A percentile compares a stretch with the other conserved stretches of the same genome.
These are phyloP conservation scores for Blumeria graminis DNA, from an alignment of 2,329 filamentous ascomycete genomes.

Conservation along the genomic window DNA sequence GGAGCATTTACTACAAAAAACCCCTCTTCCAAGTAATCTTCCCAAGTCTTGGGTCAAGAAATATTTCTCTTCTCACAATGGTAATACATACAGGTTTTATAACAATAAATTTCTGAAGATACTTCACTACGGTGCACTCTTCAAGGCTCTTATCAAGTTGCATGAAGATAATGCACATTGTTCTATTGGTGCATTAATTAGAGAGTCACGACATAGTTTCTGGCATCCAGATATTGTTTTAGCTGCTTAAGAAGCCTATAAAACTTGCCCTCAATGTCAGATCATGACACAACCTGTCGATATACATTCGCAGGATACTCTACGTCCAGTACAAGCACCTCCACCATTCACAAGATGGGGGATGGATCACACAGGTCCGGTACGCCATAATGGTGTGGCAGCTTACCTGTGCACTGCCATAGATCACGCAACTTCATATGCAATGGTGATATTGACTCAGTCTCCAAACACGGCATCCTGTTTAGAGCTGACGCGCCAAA, in stretches of 20 bases:
- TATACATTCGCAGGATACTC: not conserved
- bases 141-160: not conserved
- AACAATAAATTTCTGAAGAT: not conserved
- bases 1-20: not conserved
- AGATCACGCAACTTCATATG: not conserved
- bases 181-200: not conserved
- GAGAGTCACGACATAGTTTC: not conserved
- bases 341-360: not conserved
- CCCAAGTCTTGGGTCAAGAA: not conserved
- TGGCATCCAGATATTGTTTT: not conserved
- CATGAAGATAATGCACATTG: not conserved
- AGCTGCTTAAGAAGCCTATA: not conserved
- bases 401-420: not conserved
- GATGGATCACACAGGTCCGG: constrained; percentile 1
- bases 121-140: not conserved
- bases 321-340: not conserved
- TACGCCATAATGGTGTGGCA: not conserved
- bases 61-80: not conserved
- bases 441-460: not conserved
- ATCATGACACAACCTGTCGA: not conserved
- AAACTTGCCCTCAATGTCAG: not conserved
- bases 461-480: not conserved
- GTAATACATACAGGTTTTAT: not conserved
- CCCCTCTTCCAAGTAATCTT: not conserved
- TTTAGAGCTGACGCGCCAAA: not conserved